Evolutionary conservation across 768 basidiomycete species (phyloP), one percentile per base, ranked within the genome.

Genomic region (Chalciporus sphaerocephalus): DNA sequence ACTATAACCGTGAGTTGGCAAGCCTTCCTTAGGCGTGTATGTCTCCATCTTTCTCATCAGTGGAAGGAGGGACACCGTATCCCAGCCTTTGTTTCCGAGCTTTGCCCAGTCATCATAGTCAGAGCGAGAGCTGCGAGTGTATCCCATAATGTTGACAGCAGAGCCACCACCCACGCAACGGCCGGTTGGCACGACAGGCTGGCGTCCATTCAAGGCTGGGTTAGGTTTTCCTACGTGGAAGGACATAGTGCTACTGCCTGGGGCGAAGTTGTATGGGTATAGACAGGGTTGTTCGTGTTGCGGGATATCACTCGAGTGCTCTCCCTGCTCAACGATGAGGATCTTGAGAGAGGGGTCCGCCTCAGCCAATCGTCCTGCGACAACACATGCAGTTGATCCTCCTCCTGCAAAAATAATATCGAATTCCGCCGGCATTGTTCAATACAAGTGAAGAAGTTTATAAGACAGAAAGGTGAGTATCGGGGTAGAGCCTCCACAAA

Each of bases 1-100:
- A 0, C 57, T 52, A 44, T 69, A 65, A 0, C 72, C 72, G 35
- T 74, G 72, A 0, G 63, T 64, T 2, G 59, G 42, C 35, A 49
- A 47, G 25, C 43, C 52, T 1, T 57, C 47, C 6, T 51, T 55
- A 6, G 61, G 54, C 11, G 67, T 51, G 45, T 69, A 72, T 0
- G 68, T 68, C 47, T 73, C 71, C 0, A 47, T 38, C 59, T 64
- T 64, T 28, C 52, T 48, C 24, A 62, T 33, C n/a, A 61, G 34
- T 11, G 62, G 60, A 21, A 65, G 51, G 6, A 65, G 39, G 10
- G 60, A 55, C 11, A 50, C 47, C 1, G 62, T 51, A 21, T 48
- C 42, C 62, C 59, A 64, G 63, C n/a, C n/a, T n/a, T n/a, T n/a
- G n/a, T n/a, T n/a, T n/a, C n/a, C n/a, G n/a, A n/a, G n/a, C n/a